Conservation (phyloP, 169 alveolate genomes). For the Neospora caninum region DNA sequence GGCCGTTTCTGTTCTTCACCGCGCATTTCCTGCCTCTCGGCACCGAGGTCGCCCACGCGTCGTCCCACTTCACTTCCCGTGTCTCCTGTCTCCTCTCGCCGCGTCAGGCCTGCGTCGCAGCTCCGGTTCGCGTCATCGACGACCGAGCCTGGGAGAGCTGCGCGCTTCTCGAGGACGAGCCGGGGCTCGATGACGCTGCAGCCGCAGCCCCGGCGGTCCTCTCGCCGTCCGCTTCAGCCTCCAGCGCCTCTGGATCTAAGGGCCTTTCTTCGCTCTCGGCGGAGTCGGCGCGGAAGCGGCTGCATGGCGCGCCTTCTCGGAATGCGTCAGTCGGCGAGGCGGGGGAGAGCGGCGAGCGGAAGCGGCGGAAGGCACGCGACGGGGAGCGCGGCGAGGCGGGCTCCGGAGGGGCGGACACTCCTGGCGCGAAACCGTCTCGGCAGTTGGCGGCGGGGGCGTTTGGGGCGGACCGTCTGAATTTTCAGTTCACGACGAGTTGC, state of each 20-base stretch:
- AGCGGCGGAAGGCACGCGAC: background rate
- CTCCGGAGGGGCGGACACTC: too few relatives aligned
- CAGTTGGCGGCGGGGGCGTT: background rate
- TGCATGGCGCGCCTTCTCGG: background rate
- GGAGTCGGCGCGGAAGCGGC: too few relatives aligned
- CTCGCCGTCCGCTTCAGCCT: background rate
- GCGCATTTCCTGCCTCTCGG: too few relatives aligned
- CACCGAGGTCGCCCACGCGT: too few relatives aligned
- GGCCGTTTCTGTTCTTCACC: too few relatives aligned
- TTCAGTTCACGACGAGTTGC: constrained; percentile 7
- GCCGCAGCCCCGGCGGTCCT: background rate
- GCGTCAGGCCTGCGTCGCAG: too few relatives aligned
- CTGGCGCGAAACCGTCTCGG: too few relatives aligned
- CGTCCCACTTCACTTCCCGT: too few relatives aligned
- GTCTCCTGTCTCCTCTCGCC: too few relatives aligned
- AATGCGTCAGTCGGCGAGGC: background rate
- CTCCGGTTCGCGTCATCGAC: background rate
- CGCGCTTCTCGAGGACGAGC: background rate
- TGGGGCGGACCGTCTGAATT: constrained; percentile 7
- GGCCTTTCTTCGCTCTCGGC: background rate
- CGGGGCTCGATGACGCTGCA: background rate
- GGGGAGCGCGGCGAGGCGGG: background rate
- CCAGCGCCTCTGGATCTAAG: background rate
- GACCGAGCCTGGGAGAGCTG: background rate
- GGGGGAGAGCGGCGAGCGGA: background rate